Conservation (phyloP, 2,329 filamentous ascomycete genomes). For the Aspergillus sojae region DNA sequence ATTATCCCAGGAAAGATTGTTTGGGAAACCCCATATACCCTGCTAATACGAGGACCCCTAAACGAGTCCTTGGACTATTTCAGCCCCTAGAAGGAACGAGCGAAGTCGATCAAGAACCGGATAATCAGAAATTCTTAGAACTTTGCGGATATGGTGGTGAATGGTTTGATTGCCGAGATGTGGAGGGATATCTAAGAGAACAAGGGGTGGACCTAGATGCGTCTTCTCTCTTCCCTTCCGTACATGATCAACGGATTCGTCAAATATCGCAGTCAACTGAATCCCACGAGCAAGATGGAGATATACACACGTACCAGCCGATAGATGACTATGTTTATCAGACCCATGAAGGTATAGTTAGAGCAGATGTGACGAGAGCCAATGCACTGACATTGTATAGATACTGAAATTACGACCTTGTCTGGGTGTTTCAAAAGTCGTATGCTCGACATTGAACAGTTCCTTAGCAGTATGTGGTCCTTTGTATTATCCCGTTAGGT, state of each 20-base stretch:
- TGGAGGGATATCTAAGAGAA: constrained; percentile 23
- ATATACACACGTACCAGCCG: neutral
- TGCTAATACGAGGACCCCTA: constrained; percentile 25
- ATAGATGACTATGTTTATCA: neutral
- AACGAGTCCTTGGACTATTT: constrained; percentile 19
- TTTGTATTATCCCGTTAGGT: too few species aligned
- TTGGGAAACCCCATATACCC: constrained; percentile 37
- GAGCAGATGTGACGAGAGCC: too few species aligned
- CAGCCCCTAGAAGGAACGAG: neutral
- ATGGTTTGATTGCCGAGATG: constrained; percentile 27
- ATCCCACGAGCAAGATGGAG: neutral
- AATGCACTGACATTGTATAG: neutral
- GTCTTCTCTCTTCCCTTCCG: constrained; percentile 5
- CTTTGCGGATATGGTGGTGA: constrained; percentile 20
- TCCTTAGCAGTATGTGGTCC: neutral
- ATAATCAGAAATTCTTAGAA: constrained; percentile 6
- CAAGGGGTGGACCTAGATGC: constrained; percentile 7
- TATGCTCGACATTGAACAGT: neutral
- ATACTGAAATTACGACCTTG: too few species aligned
- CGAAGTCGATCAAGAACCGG: neutral
- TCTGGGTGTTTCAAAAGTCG: neutral
- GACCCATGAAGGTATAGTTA: neutral
- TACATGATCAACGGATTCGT: neutral
- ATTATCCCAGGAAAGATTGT: constrained; percentile 53
- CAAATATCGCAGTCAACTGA: neutral